phyloP scores from a whole-genome alignment of 2,329 filamentous ascomycete genomes.

The Aureobasidium sp. region DNA sequence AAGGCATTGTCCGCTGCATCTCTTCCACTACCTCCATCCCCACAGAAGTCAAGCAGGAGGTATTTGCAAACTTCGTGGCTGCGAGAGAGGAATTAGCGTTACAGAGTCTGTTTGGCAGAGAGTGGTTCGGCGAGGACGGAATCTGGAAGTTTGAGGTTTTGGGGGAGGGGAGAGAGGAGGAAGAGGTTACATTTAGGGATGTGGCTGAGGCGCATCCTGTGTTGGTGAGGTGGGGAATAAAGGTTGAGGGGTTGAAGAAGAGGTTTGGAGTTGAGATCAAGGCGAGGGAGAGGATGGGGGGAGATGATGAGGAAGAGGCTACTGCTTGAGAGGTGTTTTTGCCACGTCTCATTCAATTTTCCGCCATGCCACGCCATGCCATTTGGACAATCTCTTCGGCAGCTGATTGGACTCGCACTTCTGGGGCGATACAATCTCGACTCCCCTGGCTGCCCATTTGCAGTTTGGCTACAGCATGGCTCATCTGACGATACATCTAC shows the following conservation, averaged over 20 bases:
- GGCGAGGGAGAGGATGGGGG: neutral
- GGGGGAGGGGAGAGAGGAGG: slow-evolving; percentile 28
- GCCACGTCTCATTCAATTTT: neutral
- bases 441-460: too few relatives aligned
- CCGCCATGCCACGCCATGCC: neutral
- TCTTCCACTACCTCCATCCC: slow-evolving; percentile 31
- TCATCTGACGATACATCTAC: too few relatives aligned
- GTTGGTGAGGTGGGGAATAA: slow-evolving; percentile 51
- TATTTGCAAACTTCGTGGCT: slow-evolving; percentile 20
- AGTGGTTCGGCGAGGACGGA: slow-evolving; percentile 63
- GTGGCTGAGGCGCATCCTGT: slow-evolving; percentile 62
- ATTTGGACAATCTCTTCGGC: neutral
- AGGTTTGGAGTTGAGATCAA: slow-evolving; percentile 32
- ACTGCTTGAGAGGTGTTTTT: neutral
- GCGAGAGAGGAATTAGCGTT: slow-evolving; percentile 39
- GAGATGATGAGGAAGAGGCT: neutral
- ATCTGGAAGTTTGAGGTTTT: slow-evolving; percentile 55
- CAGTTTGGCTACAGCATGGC: too few relatives aligned
- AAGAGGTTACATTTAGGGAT: slow-evolving; percentile 48
- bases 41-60: slow-evolving; percentile 19
- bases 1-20: slow-evolving; percentile 50
- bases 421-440: too few relatives aligned
- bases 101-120: slow-evolving; percentile 52
- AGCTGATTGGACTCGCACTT: too few relatives aligned
- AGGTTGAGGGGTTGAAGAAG: slow-evolving; percentile 35